Conservation (phyloP, 805 yeast genomes). For the Sugiyamaella americana region DNA sequence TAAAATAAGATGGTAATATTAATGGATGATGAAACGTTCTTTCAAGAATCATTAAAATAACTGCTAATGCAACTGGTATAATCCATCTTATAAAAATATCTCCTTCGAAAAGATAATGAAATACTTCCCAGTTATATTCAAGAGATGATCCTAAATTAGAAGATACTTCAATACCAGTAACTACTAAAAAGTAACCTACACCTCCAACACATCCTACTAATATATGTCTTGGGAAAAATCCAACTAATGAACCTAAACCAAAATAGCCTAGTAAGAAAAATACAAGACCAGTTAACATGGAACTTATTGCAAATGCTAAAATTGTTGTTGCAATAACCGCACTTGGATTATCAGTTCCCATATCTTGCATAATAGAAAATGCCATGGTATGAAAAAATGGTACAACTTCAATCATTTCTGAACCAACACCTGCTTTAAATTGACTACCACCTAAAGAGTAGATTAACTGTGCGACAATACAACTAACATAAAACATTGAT, state of each 20-base stretch:
- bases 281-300: slow-evolving; percentile 79
- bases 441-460: slow-evolving; percentile 88
- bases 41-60: slow-evolving; percentile 54
- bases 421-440: slow-evolving; percentile 86
- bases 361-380: slow-evolving; percentile 49
- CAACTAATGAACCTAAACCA: slow-evolving; percentile 77
- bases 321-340: slow-evolving; percentile 76
- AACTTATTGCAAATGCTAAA: slow-evolving; percentile 73
- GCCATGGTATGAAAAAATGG: slow-evolving; percentile 98
- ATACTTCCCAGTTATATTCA: slow-evolving; percentile 44
- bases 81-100: slow-evolving; percentile 59
- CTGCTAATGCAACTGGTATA: slow-evolving; percentile 61
- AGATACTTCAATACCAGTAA: slow-evolving; percentile 90
- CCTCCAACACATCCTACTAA: slow-evolving; percentile 98
- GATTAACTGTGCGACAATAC: slow-evolving; percentile 82
- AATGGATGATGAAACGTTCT: slow-evolving; percentile 60
- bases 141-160: slow-evolving; percentile 73
- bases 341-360: slow-evolving; percentile 44
- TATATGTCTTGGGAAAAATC: slow-evolving; percentile 94
- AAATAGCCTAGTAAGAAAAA: slow-evolving; percentile 74
- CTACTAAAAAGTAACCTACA: slow-evolving; percentile 86
- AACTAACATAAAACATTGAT: slow-evolving; percentile 89
- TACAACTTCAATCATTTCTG: slow-evolving; percentile 98
- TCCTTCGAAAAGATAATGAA: slow-evolving; percentile 34
- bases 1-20: slow-evolving; percentile 75